phyloP scores from a whole-genome alignment of 1,284 basidiomycete species.

The Heterobasidion annosum region DNA sequence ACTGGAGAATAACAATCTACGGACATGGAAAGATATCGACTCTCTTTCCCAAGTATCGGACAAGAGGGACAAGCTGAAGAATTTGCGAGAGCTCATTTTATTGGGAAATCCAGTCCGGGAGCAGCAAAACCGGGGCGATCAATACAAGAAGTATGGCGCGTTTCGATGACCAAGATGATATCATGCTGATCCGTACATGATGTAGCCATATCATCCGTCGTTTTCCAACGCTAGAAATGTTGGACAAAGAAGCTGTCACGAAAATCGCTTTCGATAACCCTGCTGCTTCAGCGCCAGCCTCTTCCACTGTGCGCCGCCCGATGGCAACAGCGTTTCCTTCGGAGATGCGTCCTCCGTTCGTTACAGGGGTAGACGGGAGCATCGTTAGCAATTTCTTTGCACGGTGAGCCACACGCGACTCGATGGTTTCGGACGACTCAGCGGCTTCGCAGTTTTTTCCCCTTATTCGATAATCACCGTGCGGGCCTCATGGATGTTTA shows the following conservation, averaged over 20 bases:
- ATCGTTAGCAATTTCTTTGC: constrained; percentile 71
- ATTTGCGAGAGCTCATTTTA: constrained; percentile 71
- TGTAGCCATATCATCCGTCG: constrained; percentile 62
- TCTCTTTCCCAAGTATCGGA: constrained; percentile 35
- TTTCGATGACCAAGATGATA: background rate
- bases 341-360: constrained; percentile 66
- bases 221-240: constrained; percentile 61
- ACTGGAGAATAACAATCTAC: constrained; percentile 64
- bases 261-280: constrained; percentile 67
- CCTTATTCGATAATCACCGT: constrained; percentile 75
- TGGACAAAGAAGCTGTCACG: constrained; percentile 69
- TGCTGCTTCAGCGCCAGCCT: constrained; percentile 30
- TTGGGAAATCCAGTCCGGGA: constrained; percentile 75
- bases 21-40: constrained; percentile 61
- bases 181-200: constrained; percentile 1
- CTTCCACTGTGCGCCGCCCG: constrained; percentile 27
- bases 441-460: constrained; percentile 59
- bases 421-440: constrained; percentile 9
- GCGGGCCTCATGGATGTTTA: constrained; percentile 67
- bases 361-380: constrained; percentile 63
- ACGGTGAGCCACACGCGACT: constrained; percentile 37
- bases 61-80: constrained; percentile 47
- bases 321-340: constrained; percentile 62
- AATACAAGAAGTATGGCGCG: constrained; percentile 51
- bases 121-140: constrained; percentile 39